Evolutionary conservation across 495 filamentous ascomycete genomes (phyloP), one percentile per base, ranked within the genome.

Genomic region (Trichoderma gamsii): DNA sequence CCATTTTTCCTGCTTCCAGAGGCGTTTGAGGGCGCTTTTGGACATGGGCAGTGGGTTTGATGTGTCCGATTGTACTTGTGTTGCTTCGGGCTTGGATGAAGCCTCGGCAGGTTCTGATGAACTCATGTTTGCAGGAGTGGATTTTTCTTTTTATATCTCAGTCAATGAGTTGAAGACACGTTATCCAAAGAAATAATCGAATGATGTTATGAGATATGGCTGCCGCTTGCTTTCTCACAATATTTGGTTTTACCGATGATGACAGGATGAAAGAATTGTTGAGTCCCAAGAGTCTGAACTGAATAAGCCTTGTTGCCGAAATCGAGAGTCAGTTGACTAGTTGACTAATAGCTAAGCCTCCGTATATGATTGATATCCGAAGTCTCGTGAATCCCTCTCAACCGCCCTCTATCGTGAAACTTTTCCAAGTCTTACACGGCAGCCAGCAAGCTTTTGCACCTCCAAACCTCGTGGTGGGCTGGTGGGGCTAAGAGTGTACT

Each of bases 1-100:
- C 86, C 88, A 93, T 74, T 80, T 76, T 73, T 91, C 80, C 68
- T 84, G 80, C 41, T 84, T 84, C 41, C 78, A 83, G 32, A 92
- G 79, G 72, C 90, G 92, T 77, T 94, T 97, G 63, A 87, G 76
- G 70, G 92, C 88, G 70, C 87, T 93, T 71, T 97, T 99, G 15
- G 95, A 97, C 43, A 91, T 25, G 41, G 65, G 65, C 3, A 43
- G 63, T 38, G 63, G 41, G n/a, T 43, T 27, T 49, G 65, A 18
- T 29, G 65, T 21, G n/a, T n/a, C n/a, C n/a, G n/a, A n/a, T n/a
- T n/a, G 63, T 18, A 5, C 5, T 38, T 38, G 35, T 7, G 35
- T 38, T 38, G 4, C 29, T 63, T 63, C 23, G 59, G 59, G 27
- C n/a, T 41, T 41, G 29, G 27, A 8, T 27, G 64, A 44, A 21